A percentile compares a stretch with the other conserved stretches of the same genome.
Evolutionary conservation across 371 early-diverging fungal genomes (phyloP).

Genomic region (Mucor piriformis): DNA sequence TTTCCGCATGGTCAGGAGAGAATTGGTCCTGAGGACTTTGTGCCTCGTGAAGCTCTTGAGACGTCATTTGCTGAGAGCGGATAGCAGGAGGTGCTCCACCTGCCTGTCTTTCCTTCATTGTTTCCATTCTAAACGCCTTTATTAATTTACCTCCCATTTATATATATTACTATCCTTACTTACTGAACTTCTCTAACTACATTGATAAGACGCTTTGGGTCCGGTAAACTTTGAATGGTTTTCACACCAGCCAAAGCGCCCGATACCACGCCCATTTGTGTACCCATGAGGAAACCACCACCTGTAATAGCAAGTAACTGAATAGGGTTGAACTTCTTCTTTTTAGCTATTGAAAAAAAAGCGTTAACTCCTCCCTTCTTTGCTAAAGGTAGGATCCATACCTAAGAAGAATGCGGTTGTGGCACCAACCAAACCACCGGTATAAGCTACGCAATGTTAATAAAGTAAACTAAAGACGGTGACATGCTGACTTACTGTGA

Average conservation of each 20-base stretch:
- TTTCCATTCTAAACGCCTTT: slow-evolving; percentile 14
- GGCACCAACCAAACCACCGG: slow-evolving; percentile 44
- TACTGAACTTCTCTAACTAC: slow-evolving; percentile 50
- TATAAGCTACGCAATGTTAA: slow-evolving; percentile 27
- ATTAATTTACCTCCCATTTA: not conserved
- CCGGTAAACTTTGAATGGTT: slow-evolving; percentile 42
- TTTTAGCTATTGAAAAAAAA: slow-evolving; percentile 21
- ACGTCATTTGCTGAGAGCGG: slow-evolving; percentile 9
- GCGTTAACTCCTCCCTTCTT: not conserved
- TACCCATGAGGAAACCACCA: slow-evolving; percentile 49
- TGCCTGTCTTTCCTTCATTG: slow-evolving; percentile 15
- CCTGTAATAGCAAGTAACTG: slow-evolving; percentile 37
- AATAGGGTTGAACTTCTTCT: slow-evolving; percentile 39
- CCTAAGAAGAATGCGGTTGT: slow-evolving; percentile 35
- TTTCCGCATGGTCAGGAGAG: slow-evolving; percentile 13
- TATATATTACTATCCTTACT: slow-evolving; percentile 10
- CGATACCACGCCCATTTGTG: slow-evolving; percentile 51
- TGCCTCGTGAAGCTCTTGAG: slow-evolving; percentile 7
- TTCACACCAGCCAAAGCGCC: slow-evolving; percentile 47
- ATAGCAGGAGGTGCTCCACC: not conserved
- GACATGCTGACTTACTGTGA: slow-evolving; percentile 30
- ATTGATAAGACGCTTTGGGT: slow-evolving; percentile 44
- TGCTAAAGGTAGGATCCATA: not conserved
- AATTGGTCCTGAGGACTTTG: slow-evolving; percentile 13
- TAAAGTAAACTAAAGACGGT: not conserved